Base-by-base conservation (phyloP, 352 stramenopile species). In the Globisporangium echinulatum region DNA sequence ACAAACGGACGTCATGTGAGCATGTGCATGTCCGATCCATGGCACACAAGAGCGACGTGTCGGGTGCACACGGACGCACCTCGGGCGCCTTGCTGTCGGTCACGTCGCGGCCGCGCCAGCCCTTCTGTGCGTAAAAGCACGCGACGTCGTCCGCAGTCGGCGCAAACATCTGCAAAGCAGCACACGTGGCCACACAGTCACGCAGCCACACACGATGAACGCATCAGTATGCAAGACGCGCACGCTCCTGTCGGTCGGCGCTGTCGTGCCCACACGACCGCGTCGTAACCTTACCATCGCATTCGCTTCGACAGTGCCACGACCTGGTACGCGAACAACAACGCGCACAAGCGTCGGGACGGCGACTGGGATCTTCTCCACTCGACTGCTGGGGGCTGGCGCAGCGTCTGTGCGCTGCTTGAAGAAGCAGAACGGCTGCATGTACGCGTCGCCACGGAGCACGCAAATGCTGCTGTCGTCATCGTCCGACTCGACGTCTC, bases 281-380 rank as follows among this genome's bases (percentile, higher is more conserved):
- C 25, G 25, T 33, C 25, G 25, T 33, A 42, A 33, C 33, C 54
- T 14, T 79, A 92, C 85, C 75, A 92, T 82, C 2, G 77, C 73
- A 52, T 85, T 91, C 14, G 75, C 52, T 37, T 75, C 68, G 36
- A 90, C 56, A 10, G 62, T 83, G 25, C 71, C 83, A 56, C 85
- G 82, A 54, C 80, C 77, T 25, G 81, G 71, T 5, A 90, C 54
- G 40, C 67, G 48, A 5, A 92, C 36, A 48, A 73, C 38, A 10
- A 93, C 78, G 13, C 78, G 74, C 55, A 94, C 75, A 13, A 94
- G 72, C 52, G 83, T 92, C 17, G 82, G 79, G 17, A 90, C 70
- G 5, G 79, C 72, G 7, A 86, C 72, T 3, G 82, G 70, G 14
- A 94, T 70, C 47, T 78, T 53, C 49, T 55, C 36, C 39, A 7